phyloP scores from a whole-genome alignment of 805 yeast genomes.

The Zygoascus biomembranicola region DNA sequence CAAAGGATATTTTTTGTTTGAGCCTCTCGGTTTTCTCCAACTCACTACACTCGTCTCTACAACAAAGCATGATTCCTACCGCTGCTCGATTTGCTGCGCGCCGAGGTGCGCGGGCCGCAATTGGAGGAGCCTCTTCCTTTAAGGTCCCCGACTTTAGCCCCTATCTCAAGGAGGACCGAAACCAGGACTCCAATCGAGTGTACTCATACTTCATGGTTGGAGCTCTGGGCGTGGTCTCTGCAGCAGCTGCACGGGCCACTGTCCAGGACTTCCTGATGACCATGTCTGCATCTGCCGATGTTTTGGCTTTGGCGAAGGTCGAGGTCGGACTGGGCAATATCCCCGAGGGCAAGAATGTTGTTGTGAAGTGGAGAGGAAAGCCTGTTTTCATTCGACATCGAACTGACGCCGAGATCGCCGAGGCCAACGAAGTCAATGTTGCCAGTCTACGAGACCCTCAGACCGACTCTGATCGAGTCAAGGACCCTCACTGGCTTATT shows the following conservation, averaged over 20 bases:
- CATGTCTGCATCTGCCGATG: slow-evolving; percentile 98
- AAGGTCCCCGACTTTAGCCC: slow-evolving; percentile 86
- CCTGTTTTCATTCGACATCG: slow-evolving; percentile 99
- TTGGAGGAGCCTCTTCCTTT: slow-evolving; percentile 53
- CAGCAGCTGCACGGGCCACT: slow-evolving; percentile 94
- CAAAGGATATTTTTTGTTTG: not conserved
- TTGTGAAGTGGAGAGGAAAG: slow-evolving; percentile 99
- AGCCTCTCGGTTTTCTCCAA: too few species aligned
- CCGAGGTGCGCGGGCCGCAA: slow-evolving; percentile 3
- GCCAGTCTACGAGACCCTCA: slow-evolving; percentile 86
- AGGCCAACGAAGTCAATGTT: slow-evolving; percentile 82
- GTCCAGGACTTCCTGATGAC: slow-evolving; percentile 85
- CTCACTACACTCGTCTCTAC: not conserved
- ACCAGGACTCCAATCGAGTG: slow-evolving; percentile 73
- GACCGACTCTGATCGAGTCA: slow-evolving; percentile 84
- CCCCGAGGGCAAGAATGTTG: slow-evolving; percentile 96
- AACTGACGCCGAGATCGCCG: slow-evolving; percentile 84
- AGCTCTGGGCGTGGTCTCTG: slow-evolving; percentile 78
- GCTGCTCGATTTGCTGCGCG: slow-evolving; percentile 4
- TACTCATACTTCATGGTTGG: slow-evolving; percentile 97
- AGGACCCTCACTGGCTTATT: slow-evolving; percentile 96
- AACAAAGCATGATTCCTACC: slow-evolving; percentile 3
- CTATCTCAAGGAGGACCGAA: slow-evolving; percentile 62
- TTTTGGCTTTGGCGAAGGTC: slow-evolving; percentile 98
- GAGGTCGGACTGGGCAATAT: slow-evolving; percentile 90